Percentiles rank a stretch among this genome's conserved stretches.
phyloP scores from a whole-genome alignment of 2,329 filamentous ascomycete genomes.

The Exophiala sideris region DNA sequence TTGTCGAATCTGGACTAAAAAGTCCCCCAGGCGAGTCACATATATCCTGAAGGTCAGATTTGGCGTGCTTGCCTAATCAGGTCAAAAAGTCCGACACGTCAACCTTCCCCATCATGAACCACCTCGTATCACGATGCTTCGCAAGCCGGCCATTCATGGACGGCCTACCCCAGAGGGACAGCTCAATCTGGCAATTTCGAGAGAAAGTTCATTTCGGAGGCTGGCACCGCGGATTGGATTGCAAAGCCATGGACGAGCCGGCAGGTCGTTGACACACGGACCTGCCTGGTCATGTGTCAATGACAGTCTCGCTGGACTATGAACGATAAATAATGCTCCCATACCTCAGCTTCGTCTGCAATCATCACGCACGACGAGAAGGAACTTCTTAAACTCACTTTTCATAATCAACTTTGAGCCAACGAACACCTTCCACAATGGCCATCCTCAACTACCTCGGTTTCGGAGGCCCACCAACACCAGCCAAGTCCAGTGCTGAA shows the following conservation, averaged over 20 bases:
- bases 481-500: neutral
- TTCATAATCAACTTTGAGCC: neutral
- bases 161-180: neutral
- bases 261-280: neutral
- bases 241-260: neutral
- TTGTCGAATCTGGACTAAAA: neutral
- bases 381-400: neutral
- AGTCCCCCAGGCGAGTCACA: neutral
- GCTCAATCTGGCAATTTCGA: neutral
- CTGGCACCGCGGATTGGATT: neutral
- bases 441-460: slow-evolving; percentile 7
- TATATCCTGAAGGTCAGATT: neutral
- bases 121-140: neutral
- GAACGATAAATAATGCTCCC: neutral
- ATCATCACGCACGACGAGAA: neutral
- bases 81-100: slow-evolving; percentile 6
- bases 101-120: neutral
- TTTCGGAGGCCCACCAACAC: slow-evolving; percentile 2
- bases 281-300: neutral
- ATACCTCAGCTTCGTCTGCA: neutral
- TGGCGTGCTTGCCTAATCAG: slow-evolving; percentile 4
- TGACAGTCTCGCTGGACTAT: neutral
- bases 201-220: neutral
- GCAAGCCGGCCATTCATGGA: neutral
- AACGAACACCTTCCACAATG: neutral